These are phyloP conservation scores for Colletotrichum costaricense DNA, from an alignment of 2,329 filamentous ascomycete genomes.

Conservation along the genomic window DNA sequence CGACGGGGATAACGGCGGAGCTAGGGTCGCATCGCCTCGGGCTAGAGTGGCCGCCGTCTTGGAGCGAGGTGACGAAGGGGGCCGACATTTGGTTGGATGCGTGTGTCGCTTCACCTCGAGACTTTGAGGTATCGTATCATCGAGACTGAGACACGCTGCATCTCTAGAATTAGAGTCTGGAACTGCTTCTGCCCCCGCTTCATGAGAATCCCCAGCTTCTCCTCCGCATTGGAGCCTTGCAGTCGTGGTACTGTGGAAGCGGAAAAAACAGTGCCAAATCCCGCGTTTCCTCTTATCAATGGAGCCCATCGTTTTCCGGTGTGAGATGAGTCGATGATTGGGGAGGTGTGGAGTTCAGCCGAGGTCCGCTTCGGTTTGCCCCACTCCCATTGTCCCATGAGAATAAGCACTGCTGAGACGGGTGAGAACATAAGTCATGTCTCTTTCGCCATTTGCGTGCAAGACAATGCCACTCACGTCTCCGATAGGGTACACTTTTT, in stretches of 20 bases:
- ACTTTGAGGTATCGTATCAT: too few relatives aligned
- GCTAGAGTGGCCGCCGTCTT: slow-evolving; percentile 17
- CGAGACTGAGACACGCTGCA: neutral
- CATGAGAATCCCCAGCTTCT: neutral
- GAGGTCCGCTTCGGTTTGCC: slow-evolving; percentile 22
- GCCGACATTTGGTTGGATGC: neutral
- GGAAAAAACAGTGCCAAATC: slow-evolving; percentile 3
- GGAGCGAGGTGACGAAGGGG: neutral
- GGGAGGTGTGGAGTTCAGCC: slow-evolving; percentile 22
- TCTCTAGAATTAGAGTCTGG: neutral
- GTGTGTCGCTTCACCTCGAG: too few relatives aligned
- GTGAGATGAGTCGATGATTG: slow-evolving; percentile 9
- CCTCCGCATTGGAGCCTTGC: neutral
- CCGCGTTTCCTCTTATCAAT: slow-evolving; percentile 14
- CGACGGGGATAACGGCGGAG: slow-evolving; percentile 24
- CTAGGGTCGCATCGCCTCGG: slow-evolving; percentile 12
- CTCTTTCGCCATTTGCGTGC: neutral
- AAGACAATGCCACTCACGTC: neutral
- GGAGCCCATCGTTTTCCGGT: slow-evolving; percentile 1
- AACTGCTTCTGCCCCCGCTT: neutral
- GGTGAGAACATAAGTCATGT: neutral
- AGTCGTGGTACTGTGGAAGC: neutral
- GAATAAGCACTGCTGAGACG: slow-evolving; percentile 11
- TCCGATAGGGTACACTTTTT: too few relatives aligned
- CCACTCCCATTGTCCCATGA: slow-evolving; percentile 5